These are phyloP conservation scores for Ceriops tagal DNA, from an alignment of 345 rosid genomes.

Conservation along the genomic window DNA sequence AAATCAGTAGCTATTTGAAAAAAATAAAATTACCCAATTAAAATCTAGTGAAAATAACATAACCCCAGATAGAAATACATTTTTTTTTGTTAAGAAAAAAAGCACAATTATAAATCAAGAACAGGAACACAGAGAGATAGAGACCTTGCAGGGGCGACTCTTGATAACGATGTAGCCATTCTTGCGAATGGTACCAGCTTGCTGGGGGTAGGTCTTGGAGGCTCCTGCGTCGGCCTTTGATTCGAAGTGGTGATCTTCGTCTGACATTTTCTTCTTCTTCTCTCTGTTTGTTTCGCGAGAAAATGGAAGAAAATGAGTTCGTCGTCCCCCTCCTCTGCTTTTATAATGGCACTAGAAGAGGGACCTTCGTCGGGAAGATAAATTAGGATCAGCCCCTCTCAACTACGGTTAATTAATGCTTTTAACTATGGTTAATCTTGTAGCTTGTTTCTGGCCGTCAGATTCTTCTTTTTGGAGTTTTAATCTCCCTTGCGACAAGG, in stretches of 20 bases:
- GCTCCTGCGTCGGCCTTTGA: conserved; percentile 20
- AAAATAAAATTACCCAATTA: neutral
- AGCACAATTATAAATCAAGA: neutral
- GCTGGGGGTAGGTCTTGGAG: conserved; percentile 13
- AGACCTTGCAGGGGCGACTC: conserved; percentile 14
- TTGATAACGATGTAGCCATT: conserved; percentile 12
- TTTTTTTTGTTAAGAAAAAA: no score
- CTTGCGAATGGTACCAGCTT: conserved; percentile 15
- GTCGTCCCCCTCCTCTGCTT: no score
- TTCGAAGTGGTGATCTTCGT: conserved; percentile 17
- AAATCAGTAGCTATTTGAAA: neutral
- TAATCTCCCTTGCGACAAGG: no score
- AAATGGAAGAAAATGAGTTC: no score
- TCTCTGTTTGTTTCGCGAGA: no score
- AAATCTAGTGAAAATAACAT: neutral
- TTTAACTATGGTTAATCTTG: no score
- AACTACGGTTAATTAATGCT: no score
- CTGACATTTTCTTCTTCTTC: neutral
- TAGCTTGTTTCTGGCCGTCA: no score
- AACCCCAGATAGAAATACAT: neutral
- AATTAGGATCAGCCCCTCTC: no score
- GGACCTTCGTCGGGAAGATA: no score
- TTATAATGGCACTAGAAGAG: no score
- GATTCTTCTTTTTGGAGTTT: no score
- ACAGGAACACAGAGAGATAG: neutral